Evolutionary conservation across 805 yeast genomes (phyloP).

Genomic region (Ogataea corticis): DNA sequence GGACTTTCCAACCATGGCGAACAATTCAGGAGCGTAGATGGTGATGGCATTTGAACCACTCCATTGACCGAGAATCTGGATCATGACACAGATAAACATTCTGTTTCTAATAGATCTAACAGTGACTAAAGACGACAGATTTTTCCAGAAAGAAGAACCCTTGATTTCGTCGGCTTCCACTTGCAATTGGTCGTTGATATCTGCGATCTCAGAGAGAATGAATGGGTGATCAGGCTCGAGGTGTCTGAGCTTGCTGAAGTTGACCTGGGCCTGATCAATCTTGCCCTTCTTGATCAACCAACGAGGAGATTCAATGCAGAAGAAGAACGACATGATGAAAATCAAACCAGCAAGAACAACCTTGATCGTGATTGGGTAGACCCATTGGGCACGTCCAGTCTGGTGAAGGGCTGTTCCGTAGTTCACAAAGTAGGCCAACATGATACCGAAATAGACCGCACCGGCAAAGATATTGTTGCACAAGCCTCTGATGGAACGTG

Average conservation of each 20-base stretch:
- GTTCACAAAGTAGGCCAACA: slow-evolving; percentile 49
- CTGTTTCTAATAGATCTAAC: slow-evolving; percentile 47
- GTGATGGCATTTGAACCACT: slow-evolving; percentile 59
- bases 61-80: slow-evolving; percentile 58
- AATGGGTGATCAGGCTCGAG: slow-evolving; percentile 49
- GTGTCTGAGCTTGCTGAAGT: slow-evolving; percentile 44
- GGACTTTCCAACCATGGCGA: slow-evolving; percentile 46
- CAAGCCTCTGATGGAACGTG: slow-evolving; percentile 51
- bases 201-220: slow-evolving; percentile 50
- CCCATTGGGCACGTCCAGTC: slow-evolving; percentile 47
- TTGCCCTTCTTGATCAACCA: slow-evolving; percentile 48
- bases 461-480: slow-evolving; percentile 56
- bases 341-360: slow-evolving; percentile 49
- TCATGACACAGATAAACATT: slow-evolving; percentile 41
- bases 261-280: slow-evolving; percentile 40
- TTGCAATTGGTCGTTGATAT: slow-evolving; percentile 48
- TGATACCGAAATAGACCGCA: slow-evolving; percentile 55
- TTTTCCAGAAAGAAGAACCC: slow-evolving; percentile 24
- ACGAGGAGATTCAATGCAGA: slow-evolving; percentile 52
- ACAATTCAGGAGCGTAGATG: slow-evolving; percentile 55
- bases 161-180: slow-evolving; percentile 26
- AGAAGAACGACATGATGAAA: slow-evolving; percentile 40
- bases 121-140: slow-evolving; percentile 37
- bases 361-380: slow-evolving; percentile 50
- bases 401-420: slow-evolving; percentile 52